phyloP scores from a whole-genome alignment of 352 stramenopile genomes.

The Phytophthora macrochlamydospora region DNA sequence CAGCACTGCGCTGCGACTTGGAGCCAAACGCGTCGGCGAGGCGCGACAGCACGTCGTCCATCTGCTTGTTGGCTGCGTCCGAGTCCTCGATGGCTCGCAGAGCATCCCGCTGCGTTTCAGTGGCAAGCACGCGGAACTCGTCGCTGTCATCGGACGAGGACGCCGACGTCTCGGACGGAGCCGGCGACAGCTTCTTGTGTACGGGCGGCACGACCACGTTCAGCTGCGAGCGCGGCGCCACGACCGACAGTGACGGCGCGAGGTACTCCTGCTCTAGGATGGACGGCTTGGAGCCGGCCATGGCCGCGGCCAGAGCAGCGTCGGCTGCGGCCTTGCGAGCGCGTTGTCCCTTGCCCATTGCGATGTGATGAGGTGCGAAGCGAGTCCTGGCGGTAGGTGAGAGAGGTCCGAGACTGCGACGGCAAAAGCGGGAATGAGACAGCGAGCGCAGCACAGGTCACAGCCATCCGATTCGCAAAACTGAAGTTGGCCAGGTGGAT shows the following conservation, averaged over 20 bases:
- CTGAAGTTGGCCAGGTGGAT: background rate
- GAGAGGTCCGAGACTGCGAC: constrained; percentile 3
- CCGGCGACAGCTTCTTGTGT: constrained; percentile 30
- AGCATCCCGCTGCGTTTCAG: constrained; percentile 50
- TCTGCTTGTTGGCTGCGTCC: constrained; percentile 38
- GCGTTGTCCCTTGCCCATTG: constrained; percentile 78
- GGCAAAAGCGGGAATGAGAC: constrained; percentile 30
- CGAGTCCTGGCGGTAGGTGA: background rate
- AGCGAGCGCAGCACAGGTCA: background rate
- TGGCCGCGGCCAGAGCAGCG: constrained; percentile 42
- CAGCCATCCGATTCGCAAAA: background rate
- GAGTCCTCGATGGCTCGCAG: constrained; percentile 38
- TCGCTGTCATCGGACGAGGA: constrained; percentile 41
- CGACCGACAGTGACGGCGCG: constrained; percentile 20
- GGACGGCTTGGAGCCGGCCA: constrained; percentile 41
- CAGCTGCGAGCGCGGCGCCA: constrained; percentile 8
- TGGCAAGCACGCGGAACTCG: constrained; percentile 42
- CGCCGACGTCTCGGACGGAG: constrained; percentile 36
- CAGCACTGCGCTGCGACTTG: constrained; percentile 47
- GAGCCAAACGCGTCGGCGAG: constrained; percentile 39
- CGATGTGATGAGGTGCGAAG: background rate
- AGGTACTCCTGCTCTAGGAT: constrained; percentile 33
- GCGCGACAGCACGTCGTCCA: constrained; percentile 47
- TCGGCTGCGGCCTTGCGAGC: constrained; percentile 60
- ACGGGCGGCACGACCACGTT: constrained; percentile 21